These are phyloP conservation scores for Rhizopus sp. DNA, from an alignment of 371 early-diverging fungal species.

Conservation along the genomic window DNA sequence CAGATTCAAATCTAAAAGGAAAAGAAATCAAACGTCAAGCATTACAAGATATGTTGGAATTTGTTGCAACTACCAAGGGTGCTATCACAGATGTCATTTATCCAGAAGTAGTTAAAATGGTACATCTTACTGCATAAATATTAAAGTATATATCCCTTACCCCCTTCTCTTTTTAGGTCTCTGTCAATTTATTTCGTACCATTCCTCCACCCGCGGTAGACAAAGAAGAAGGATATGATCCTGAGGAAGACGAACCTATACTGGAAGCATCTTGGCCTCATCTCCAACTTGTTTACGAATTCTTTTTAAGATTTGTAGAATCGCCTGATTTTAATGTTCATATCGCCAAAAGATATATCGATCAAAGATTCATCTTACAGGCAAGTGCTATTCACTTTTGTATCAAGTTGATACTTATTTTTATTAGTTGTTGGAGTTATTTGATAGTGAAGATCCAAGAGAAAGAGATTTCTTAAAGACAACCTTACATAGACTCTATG, in stretches of 20 bases:
- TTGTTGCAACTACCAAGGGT: slow-evolving; percentile 82
- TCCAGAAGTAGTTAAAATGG: slow-evolving; percentile 91
- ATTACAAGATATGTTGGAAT: slow-evolving; percentile 89
- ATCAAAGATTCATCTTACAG: slow-evolving; percentile 29
- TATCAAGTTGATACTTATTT: neutral
- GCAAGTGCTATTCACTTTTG: slow-evolving; percentile 1
- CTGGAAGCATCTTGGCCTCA: slow-evolving; percentile 97
- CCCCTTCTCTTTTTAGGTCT: slow-evolving; percentile 60
- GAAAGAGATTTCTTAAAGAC: slow-evolving; percentile 98
- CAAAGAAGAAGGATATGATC: slow-evolving; percentile 93
- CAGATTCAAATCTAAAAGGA: slow-evolving; percentile 80
- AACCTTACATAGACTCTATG: slow-evolving; percentile 95
- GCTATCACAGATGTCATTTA: slow-evolving; percentile 86
- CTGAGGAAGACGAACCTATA: slow-evolving; percentile 98
- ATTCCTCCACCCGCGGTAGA: slow-evolving; percentile 93
- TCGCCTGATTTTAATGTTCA: slow-evolving; percentile 95
- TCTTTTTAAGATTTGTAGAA: slow-evolving; percentile 96
- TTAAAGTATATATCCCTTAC: neutral
- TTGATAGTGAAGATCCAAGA: slow-evolving; percentile 97
- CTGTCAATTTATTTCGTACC: slow-evolving; percentile 90
- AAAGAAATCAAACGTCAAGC: slow-evolving; percentile 94
- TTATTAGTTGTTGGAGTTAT: slow-evolving; percentile 83
- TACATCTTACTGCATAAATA: slow-evolving; percentile 34
- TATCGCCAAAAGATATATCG: slow-evolving; percentile 61
- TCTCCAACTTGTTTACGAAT: slow-evolving; percentile 94